Percentiles rank a stretch among this genome's conserved stretches.
Evolutionary conservation across 306 rosid species (phyloP).

Genomic region (Alnus rubra): DNA sequence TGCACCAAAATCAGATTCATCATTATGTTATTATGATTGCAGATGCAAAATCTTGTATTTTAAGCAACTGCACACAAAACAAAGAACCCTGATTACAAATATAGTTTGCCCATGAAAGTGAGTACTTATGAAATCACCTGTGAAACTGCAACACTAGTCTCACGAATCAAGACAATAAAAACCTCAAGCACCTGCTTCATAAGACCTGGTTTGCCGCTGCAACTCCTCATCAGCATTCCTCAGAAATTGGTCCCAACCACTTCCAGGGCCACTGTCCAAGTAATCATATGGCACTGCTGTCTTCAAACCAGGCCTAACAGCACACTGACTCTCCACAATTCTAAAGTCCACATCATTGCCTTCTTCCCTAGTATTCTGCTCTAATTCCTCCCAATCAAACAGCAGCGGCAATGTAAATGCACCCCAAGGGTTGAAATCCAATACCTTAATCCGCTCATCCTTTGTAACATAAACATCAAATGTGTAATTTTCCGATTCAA

Average conservation of each 20-base stretch:
- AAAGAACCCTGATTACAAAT: not conserved
- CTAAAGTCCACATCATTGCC: conserved; percentile 48
- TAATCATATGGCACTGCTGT: conserved; percentile 82
- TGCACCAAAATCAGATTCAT: not conserved
- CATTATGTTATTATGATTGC: not conserved
- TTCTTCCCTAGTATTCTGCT: conserved; percentile 29
- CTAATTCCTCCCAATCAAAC: conserved; percentile 78
- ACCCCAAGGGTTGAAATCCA: conserved; percentile 91
- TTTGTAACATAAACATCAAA: conserved; percentile 65
- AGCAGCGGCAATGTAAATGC: conserved; percentile 67
- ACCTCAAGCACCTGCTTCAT: conserved; percentile 58
- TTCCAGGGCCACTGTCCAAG: conserved; percentile 68
- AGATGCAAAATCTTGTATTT: not conserved
- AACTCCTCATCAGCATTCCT: conserved; percentile 67
- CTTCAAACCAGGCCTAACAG: conserved; percentile 76
- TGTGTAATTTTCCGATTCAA: conserved; percentile 65
- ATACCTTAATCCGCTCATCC: conserved; percentile 53
- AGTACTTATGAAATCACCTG: not conserved
- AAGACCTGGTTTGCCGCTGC: conserved; percentile 41
- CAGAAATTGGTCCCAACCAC: conserved; percentile 86
- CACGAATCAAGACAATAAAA: not conserved
- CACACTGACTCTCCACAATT: conserved; percentile 69
- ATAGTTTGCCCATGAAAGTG: not conserved
- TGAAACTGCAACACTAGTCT: not conserved
- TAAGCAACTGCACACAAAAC: not conserved